These are phyloP conservation scores for Candida morakotiae DNA, from an alignment of 805 yeast species.

Conservation along the genomic window DNA sequence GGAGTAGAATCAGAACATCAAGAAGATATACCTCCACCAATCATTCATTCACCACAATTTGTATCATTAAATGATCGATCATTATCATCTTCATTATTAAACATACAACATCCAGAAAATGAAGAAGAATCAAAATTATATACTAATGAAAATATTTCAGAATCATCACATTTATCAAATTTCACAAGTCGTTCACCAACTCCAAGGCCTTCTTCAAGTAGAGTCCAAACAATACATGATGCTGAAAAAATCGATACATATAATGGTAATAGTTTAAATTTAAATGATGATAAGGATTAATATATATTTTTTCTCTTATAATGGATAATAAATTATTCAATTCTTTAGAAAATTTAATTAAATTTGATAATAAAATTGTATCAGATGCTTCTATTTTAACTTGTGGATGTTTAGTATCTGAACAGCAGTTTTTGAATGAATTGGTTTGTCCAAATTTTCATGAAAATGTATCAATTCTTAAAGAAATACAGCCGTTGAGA, in stretches of 20 bases:
- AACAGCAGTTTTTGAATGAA: conserved; percentile 17
- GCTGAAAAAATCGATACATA: conserved; percentile 12
- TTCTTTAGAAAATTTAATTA: conserved; percentile 21
- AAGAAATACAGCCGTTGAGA: conserved; percentile 30
- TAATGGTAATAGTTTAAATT: conserved; percentile 13
- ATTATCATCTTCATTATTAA: conserved; percentile 7
- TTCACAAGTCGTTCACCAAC: conserved; percentile 12
- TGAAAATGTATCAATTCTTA: conserved; percentile 18
- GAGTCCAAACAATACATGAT: conserved; percentile 17
- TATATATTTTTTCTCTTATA: not conserved
- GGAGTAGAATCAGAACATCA: conserved; percentile 19
- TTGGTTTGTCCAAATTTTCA: conserved; percentile 24
- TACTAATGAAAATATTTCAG: not conserved
- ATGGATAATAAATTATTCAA: conserved; percentile 10
- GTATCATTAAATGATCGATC: conserved; percentile 7
- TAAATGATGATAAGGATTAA: conserved; percentile 10
- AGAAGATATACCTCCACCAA: not conserved
- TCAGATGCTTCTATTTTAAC: conserved; percentile 33
- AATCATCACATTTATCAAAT: conserved; percentile 7
- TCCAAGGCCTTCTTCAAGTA: conserved; percentile 14
- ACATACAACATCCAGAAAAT: conserved; percentile 6
- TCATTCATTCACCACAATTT: conserved; percentile 8
- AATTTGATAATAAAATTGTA: conserved; percentile 17
- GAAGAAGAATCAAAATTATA: not conserved
- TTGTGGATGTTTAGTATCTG: conserved; percentile 41